phyloP scores from a whole-genome alignment of 331 rosid genomes.

The Malus hybrid region DNA sequence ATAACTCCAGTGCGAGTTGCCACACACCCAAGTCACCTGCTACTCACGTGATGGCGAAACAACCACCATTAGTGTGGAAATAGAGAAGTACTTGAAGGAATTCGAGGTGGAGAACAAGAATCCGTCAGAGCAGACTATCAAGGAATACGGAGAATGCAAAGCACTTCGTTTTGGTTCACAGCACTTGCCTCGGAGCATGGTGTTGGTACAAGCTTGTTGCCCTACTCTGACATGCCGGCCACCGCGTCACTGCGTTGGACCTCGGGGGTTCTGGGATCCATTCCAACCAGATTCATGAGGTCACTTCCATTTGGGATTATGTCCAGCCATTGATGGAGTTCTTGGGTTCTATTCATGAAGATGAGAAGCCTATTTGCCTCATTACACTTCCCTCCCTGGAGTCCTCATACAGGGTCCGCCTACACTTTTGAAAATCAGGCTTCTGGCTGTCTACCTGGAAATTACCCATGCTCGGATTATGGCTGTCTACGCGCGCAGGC shows the following conservation, averaged over 20 bases:
- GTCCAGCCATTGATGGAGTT: slow-evolving; percentile 20
- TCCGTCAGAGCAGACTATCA: too few relatives aligned
- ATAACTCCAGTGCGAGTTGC: slow-evolving; percentile 36
- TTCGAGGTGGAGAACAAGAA: too few relatives aligned
- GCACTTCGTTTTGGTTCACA: slow-evolving; percentile 29
- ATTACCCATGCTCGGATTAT: too few relatives aligned
- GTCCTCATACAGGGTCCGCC: slow-evolving; percentile 7
- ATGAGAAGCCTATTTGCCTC: slow-evolving; percentile 25
- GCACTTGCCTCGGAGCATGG: slow-evolving; percentile 34
- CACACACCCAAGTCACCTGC: slow-evolving; percentile 38
- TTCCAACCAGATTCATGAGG: slow-evolving; percentile 15
- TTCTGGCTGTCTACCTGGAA: too few relatives aligned
- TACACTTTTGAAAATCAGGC: too few relatives aligned
- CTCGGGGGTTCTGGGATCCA: slow-evolving; percentile 27
- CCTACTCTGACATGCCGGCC: slow-evolving; percentile 17
- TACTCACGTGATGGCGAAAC: slow-evolving; percentile 8
- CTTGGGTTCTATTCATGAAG: slow-evolving; percentile 12
- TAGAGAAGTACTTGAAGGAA: too few relatives aligned
- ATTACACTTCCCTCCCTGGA: slow-evolving; percentile 7
- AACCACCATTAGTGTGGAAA: slow-evolving; percentile 22
- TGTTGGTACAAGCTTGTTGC: slow-evolving; percentile 30
- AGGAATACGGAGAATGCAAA: background rate
- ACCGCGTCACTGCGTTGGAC: slow-evolving; percentile 22
- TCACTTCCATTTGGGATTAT: slow-evolving; percentile 15
- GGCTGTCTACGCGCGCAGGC: too few relatives aligned